These are phyloP conservation scores for Aquilaria agallochum DNA, from an alignment of 441 rosid genomes.

Conservation along the genomic window DNA sequence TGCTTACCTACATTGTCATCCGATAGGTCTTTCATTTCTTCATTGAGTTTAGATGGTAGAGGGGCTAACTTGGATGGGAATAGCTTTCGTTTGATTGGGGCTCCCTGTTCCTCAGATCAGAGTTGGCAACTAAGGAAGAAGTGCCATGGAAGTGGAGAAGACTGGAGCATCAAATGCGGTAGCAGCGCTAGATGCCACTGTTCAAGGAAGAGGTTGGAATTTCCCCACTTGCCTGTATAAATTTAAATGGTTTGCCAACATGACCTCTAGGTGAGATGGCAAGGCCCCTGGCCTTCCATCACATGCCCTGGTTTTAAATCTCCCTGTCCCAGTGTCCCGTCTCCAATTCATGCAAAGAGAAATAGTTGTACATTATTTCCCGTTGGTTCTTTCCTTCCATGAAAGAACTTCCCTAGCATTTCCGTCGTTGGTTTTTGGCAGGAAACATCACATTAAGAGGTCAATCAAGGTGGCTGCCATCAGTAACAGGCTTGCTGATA, in stretches of 20 bases:
- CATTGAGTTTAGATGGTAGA: slow-evolving; percentile 62
- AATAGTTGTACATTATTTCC: no score
- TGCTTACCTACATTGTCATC: slow-evolving; percentile 68
- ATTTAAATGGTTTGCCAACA: not conserved
- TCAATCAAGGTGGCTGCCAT: slow-evolving; percentile 75
- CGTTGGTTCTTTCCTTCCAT: no score
- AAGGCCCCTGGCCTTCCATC: no score
- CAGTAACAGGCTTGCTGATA: slow-evolving; percentile 79
- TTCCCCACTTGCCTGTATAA: not conserved
- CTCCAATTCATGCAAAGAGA: no score
- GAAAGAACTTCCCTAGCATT: not conserved
- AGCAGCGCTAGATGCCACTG: slow-evolving; percentile 64
- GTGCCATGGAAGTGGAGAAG: slow-evolving; percentile 61
- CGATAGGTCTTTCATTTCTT: slow-evolving; percentile 54
- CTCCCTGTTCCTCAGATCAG: slow-evolving; percentile 55
- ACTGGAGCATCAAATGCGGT: slow-evolving; percentile 63
- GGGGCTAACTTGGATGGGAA: slow-evolving; percentile 53
- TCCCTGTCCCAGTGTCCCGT: no score
- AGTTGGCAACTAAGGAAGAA: slow-evolving; percentile 55
- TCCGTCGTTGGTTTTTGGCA: slow-evolving; percentile 22
- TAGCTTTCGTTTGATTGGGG: slow-evolving; percentile 53
- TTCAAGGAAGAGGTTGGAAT: slow-evolving; percentile 67
- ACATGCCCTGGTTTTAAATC: no score
- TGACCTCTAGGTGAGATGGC: no score
- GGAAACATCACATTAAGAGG: slow-evolving; percentile 70